Conservation (phyloP, 164 flowering plant species). For the Buxus sempervirens region DNA sequence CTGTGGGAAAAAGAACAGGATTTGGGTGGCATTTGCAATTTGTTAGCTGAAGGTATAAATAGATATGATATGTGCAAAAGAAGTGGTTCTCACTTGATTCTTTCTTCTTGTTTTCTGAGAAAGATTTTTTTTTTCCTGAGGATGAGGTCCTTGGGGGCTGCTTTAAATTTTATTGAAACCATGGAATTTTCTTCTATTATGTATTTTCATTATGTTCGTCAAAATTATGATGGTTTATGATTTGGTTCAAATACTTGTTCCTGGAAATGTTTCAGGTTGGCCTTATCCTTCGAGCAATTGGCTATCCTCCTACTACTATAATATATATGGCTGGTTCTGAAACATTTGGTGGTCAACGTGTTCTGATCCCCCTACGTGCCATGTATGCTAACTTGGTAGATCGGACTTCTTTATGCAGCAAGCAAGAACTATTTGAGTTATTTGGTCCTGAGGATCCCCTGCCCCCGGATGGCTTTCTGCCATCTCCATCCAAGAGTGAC, state of each 20-base stretch:
- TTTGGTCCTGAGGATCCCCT: constrained; percentile 72
- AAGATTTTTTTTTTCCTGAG: neutral
- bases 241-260: neutral
- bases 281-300: constrained; percentile 86
- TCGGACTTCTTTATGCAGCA: constrained; percentile 74
- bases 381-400: constrained; percentile 83
- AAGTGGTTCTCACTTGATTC: neutral
- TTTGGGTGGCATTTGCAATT: too few species aligned
- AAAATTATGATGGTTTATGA: neutral
- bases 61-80: too few species aligned
- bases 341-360: constrained; percentile 91
- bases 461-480: constrained; percentile 28
- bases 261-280: constrained; percentile 62
- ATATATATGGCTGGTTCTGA: constrained; percentile 86
- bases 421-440: constrained; percentile 55
- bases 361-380: constrained; percentile 83
- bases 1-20: too few species aligned
- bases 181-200: neutral
- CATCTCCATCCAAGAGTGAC: constrained; percentile 56
- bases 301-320: constrained; percentile 81
- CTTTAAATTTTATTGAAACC: neutral
- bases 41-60: too few species aligned
- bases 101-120: too few species aligned
- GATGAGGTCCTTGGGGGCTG: neutral
- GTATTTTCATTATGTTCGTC: neutral